Evolutionary conservation across 192 early-diverging fungal genomes (phyloP), one percentile per base, ranked within the genome.

Genomic region (Coemansia sp.): DNA sequence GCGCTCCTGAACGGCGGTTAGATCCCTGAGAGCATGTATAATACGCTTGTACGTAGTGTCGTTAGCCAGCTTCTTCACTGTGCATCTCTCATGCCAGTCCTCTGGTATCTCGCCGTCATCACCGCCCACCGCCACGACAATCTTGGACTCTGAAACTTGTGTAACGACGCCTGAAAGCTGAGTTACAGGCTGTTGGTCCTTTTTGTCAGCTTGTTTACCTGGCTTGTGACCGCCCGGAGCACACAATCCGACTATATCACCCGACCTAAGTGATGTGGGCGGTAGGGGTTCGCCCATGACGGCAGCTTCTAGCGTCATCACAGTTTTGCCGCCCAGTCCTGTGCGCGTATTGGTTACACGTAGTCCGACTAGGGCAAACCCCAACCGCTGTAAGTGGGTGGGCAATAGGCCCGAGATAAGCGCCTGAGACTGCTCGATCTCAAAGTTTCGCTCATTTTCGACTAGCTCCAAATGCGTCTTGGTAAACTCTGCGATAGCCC

Each of bases 161-260:
- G 86, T 84, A 12, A 92, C 77, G 33, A 93, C 91, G 24, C 90
- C 91, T 9, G 68, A 54, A 34, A 72, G 54, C 61, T 27, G 47
- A 10, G 20, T 16, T 40, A 18, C 16, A 9, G 29, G 11, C 52
- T 10, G 20, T 24, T 20, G 24, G 31, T 36, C 57, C 57, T 60
- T 60, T 59, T 47, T 24, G 8, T 24, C 54, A 6, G 62, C 63
- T 76, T 75, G 76, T 80, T 85, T 71, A 24, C 57, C 18, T 7
- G 57, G 57, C 57, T 34, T 60, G 57, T 60, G 57, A 24, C 57
- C 16, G 31, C 57, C 57, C 57, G 57, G 57, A 15, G 90, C 88
- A 42, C 87, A 87, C 5, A 93, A 40, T 12, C 88, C 86, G 6
- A 94, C 91, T 63, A 92, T 91, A 67, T 94, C 93, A 38, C 93